Evolutionary conservation across 1,284 basidiomycete genomes (phyloP).

Genomic region (Kwoniella shivajii): DNA sequence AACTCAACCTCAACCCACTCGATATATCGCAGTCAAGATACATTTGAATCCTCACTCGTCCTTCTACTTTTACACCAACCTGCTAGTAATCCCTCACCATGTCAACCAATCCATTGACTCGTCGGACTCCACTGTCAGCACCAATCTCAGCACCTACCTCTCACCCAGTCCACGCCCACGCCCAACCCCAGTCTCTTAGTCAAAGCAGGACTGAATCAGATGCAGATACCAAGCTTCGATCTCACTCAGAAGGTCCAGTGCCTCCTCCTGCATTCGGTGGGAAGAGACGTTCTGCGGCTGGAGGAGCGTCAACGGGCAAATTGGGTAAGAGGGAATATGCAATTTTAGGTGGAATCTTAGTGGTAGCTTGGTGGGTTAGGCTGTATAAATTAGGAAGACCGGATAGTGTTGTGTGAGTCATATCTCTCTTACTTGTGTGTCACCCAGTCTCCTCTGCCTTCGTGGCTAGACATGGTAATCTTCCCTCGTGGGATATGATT

Average conservation of each 20-base stretch:
- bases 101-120: constrained; percentile 11
- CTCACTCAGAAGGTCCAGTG: constrained; percentile 14
- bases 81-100: background rate
- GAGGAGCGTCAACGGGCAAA: constrained; percentile 25
- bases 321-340: constrained; percentile 46
- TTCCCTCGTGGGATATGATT: too few relatives aligned
- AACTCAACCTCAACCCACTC: too few relatives aligned
- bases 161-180: background rate
- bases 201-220: constrained; percentile 25
- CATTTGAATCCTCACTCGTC: too few relatives aligned
- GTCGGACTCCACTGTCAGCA: constrained; percentile 5
- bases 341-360: constrained; percentile 33
- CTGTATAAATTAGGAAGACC: constrained; percentile 78
- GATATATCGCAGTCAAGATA: too few relatives aligned
- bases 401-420: constrained; percentile 81
- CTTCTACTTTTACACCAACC: too few relatives aligned
- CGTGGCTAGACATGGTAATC: too few relatives aligned
- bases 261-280: constrained; percentile 34
- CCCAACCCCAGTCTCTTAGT: background rate
- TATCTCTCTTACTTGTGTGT: background rate
- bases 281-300: constrained; percentile 17
- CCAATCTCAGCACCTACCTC: constrained; percentile 4
- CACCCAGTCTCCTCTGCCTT: background rate
- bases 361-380: constrained; percentile 69
- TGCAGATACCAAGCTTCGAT: constrained; percentile 32